Base-by-base conservation (phyloP, 2,329 filamentous ascomycete genomes). In the Dendryphion nanum region DNA sequence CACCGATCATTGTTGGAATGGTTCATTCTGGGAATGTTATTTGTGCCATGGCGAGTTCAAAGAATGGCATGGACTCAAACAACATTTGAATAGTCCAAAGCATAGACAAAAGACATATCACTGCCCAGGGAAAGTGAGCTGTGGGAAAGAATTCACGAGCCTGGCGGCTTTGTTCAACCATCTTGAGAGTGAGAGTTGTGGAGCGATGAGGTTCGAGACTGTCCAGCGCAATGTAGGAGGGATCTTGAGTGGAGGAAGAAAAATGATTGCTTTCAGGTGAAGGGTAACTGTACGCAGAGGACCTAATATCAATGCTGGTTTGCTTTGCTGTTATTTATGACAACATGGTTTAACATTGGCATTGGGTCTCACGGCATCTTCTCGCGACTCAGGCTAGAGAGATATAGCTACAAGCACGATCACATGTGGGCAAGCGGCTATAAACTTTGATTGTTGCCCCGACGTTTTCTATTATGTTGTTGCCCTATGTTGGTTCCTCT, bases 11-110 rank as follows among this genome's bases (percentile, higher is more conserved):
- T 59, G 74, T 0, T 78, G 63, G 55, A 79, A 81, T 36, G 70
- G 71, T 0, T 0, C 18, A 2, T 46, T 12, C 1, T 81, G 66
- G 54, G 69, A 75, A 47, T 82, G 78, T 61, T 76, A 75, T 41
- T 42, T 83, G 4, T 84, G 81, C 50, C 57, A 71, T 16, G 57
- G 61, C 7, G 18, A 50, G 0, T 83, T 79, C 44, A 35, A 18
- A 1, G 40, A 33, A 0, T 37, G 67, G 0, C 10, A 29, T 0
- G 48, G 50, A 0, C 65, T 83, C 3, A 75, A 76, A 33, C 63
- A 71, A 37, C 79, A 85, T 47, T 54, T 83, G 1, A 70, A 68
- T 26, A 83, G 79, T 0, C 64, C 73, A 0, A 59, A 51, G 1
- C 78, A 80, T 64, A 65, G 71, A 61, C 68, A 70, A 45, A 66